Percentiles rank a stretch among this genome's conserved stretches.
phyloP scores from a whole-genome alignment of 345 rosid species.

The Eucalyptus polybractea region DNA sequence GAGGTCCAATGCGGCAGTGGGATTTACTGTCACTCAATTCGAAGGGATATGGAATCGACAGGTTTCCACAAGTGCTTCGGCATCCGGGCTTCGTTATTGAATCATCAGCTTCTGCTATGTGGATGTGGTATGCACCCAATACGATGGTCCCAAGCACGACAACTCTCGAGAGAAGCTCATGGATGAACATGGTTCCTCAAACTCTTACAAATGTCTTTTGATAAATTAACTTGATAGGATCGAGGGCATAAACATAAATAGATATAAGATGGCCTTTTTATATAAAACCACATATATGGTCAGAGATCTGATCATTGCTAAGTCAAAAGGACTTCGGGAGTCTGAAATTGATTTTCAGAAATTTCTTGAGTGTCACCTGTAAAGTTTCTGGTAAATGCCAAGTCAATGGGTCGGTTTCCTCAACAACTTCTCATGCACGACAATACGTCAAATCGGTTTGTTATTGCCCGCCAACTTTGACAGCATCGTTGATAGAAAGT shows the following conservation, averaged over 20 bases:
- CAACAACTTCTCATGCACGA: too few relatives aligned
- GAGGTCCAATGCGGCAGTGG: rapidly evolving
- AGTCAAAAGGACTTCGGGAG: too few relatives aligned
- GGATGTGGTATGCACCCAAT: neutral
- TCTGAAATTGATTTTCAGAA: too few relatives aligned
- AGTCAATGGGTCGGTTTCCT: too few relatives aligned
- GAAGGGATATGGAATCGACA: neutral
- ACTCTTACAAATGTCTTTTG: neutral
- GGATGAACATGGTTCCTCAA: neutral
- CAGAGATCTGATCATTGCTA: too few relatives aligned
- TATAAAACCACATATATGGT: too few relatives aligned
- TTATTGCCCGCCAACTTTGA: too few relatives aligned
- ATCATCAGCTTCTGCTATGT: neutral
- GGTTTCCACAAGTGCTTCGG: neutral
- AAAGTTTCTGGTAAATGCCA: too few relatives aligned
- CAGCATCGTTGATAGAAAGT: too few relatives aligned
- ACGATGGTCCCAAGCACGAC: neutral
- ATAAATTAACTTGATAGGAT: neutral
- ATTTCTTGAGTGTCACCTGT: too few relatives aligned
- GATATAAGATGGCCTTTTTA: neutral
- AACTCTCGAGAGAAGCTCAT: neutral
- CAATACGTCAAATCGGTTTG: too few relatives aligned
- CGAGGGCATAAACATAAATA: neutral
- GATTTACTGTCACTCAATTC: rapidly evolving
- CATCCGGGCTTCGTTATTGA: neutral